Base-by-base conservation (phyloP, 2,329 filamentous ascomycete species). In the Diaporthe destruens region DNA sequence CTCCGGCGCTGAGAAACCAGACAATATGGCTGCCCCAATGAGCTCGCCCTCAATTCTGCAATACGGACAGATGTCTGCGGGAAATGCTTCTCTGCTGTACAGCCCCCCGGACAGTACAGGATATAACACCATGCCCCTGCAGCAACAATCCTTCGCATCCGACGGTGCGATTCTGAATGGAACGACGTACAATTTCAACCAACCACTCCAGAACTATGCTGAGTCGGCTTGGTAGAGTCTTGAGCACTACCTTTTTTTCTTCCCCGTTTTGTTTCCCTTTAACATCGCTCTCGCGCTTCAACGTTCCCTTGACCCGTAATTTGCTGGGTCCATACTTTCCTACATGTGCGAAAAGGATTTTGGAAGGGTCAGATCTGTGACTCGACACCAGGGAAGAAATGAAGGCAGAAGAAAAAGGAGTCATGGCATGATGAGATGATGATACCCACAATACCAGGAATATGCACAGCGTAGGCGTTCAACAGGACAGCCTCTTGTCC, bases 381-480 rank as follows among this genome's bases (percentile, higher is more conserved):
- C 51, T 53, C 12, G 47, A 66, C 61, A 66, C n/a, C 8, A 39
- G 61, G n/a, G 32, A 53, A 32, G n/a, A 53, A 5, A 32, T 25
- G 9, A 34, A 29, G 18, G 25, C 59, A 66, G 32, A 20, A 7
- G 32, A 4, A 7, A 34, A n/a, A 20, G 51, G 32, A 14, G 61
- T 18, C 47, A 66, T 36, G 32, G 47, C 47, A 53, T 18, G 47
- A 66, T 39, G 32, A 66, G 61, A 66, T 66, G 39, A 66, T 66
- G 61, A 66, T 66, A 66, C 61, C 61, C 61, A 39, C 47, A 66
- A 66, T 53, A 66, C 61, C 47, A 66, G 47, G n/a, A 66, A 66
- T 53, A 53, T 53, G 61, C 61, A 66, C 44, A 66, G 47, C 61
- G n/a, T 20, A 29, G 61, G 61, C 61, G 61, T 66, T 66, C 47